Evolutionary conservation across 192 early-diverging fungal species (phyloP).

Genomic region (Cladochytrium replicatum): DNA sequence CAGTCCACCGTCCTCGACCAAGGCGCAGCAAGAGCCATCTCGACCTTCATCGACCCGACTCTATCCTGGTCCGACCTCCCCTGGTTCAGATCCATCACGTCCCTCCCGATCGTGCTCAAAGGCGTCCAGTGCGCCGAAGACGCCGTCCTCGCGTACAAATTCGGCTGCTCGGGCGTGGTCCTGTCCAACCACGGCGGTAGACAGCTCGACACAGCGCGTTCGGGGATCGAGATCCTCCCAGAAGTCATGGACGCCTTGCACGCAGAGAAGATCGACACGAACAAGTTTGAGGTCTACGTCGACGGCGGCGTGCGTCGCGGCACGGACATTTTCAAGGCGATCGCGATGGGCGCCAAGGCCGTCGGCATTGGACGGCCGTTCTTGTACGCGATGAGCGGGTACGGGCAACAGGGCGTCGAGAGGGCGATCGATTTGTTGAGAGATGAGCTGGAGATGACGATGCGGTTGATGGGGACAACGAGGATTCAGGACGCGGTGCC

Average conservation of each 20-base stretch:
- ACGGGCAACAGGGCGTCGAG: conserved; percentile 80
- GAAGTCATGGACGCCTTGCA: conserved; percentile 69
- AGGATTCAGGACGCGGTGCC: background rate
- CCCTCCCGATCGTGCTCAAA: conserved; percentile 84
- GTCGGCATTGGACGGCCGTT: conserved; percentile 77
- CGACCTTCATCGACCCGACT: conserved; percentile 69
- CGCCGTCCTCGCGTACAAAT: conserved; percentile 68
- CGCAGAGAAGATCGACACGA: conserved; percentile 23
- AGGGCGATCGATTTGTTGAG: conserved; percentile 63
- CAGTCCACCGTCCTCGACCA: conserved; percentile 30
- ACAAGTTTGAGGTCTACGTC: conserved; percentile 74
- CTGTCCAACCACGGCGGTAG: conserved; percentile 96
- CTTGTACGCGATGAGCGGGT: conserved; percentile 54
- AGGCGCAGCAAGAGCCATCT: conserved; percentile 62
- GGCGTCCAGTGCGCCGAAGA: conserved; percentile 87
- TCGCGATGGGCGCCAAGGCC: conserved; percentile 88
- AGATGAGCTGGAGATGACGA: conserved; percentile 77
- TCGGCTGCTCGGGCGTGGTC: conserved; percentile 75
- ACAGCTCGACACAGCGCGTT: conserved; percentile 75
- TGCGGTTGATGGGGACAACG: conserved; percentile 63
- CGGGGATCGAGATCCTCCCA: conserved; percentile 77
- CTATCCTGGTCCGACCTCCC: conserved; percentile 81
- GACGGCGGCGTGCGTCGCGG: conserved; percentile 92
- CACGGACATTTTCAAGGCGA: conserved; percentile 89
- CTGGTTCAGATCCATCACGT: conserved; percentile 79